A percentile compares a stretch with the other conserved stretches of the same genome.
Evolutionary conservation across 2,329 filamentous ascomycete genomes (phyloP).

Genomic region (Fusarium equiseti): DNA sequence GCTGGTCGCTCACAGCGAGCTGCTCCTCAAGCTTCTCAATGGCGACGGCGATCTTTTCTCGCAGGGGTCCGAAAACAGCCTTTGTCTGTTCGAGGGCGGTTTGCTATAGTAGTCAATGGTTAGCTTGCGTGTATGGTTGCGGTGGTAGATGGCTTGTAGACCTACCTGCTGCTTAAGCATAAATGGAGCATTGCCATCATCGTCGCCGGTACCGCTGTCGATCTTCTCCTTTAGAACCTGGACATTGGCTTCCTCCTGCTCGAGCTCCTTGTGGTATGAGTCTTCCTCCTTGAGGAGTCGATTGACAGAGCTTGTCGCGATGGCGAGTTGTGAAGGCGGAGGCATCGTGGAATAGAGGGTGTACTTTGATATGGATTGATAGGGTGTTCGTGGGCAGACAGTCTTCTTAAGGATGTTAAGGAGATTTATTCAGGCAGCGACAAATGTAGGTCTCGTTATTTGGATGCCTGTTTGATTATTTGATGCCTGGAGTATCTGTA

Average conservation of each 20-base stretch:
- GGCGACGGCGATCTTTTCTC: constrained; percentile 77
- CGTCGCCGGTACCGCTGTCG: constrained; percentile 60
- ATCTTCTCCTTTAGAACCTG: constrained; percentile 74
- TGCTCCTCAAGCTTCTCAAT: constrained; percentile 80
- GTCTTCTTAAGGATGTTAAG: neutral
- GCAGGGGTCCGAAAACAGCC: constrained; percentile 80
- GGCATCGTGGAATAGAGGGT: constrained; percentile 68
- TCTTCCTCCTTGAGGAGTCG: constrained; percentile 92
- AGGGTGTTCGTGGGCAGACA: neutral
- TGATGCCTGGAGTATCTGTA: constrained; percentile 25
- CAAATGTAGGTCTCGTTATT: constrained; percentile 1
- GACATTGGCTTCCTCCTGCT: constrained; percentile 78
- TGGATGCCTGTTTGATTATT: constrained; percentile 40
- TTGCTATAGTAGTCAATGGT: constrained; percentile 62
- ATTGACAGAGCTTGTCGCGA: constrained; percentile 81
- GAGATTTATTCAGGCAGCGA: constrained; percentile 1
- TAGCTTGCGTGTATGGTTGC: constrained; percentile 12
- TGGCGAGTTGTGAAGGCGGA: constrained; percentile 79
- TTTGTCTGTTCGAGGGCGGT: constrained; percentile 89
- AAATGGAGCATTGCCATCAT: constrained; percentile 79
- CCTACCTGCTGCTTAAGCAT: constrained; percentile 87
- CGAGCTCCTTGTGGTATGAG: constrained; percentile 89
- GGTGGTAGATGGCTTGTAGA: constrained; percentile 37
- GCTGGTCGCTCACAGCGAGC: constrained; percentile 72
- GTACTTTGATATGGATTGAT: neutral